These are phyloP conservation scores for Cladosporium sp. DNA, from an alignment of 2,329 filamentous ascomycete species.

Conservation along the genomic window DNA sequence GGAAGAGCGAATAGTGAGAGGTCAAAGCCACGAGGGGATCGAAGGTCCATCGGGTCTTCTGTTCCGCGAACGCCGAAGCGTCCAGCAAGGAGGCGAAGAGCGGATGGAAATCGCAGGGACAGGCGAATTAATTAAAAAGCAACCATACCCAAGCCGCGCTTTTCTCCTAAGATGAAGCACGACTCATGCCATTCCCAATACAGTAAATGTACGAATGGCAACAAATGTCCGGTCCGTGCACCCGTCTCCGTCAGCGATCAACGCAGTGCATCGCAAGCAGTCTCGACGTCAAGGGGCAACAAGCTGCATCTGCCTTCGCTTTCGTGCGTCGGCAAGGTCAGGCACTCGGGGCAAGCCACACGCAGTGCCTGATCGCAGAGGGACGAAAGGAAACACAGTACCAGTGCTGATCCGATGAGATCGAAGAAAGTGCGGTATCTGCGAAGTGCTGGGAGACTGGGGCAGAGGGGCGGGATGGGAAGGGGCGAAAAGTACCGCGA, in stretches of 20 bases:
- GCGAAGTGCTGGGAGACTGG: slow-evolving; percentile 34
- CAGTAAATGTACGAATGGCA: slow-evolving; percentile 21
- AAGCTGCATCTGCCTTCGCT: slow-evolving; percentile 40
- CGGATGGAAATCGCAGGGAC: slow-evolving; percentile 11
- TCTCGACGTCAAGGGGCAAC: slow-evolving; percentile 9
- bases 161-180: slow-evolving; percentile 30
- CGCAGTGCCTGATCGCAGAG: slow-evolving; percentile 23
- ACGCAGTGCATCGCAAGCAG: slow-evolving; percentile 26
- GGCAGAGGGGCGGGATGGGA: slow-evolving; percentile 42
- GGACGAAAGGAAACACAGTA: slow-evolving; percentile 16
- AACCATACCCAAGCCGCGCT: slow-evolving; percentile 31
- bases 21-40: slow-evolving; percentile 22
- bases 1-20: slow-evolving; percentile 4
- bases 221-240: slow-evolving; percentile 33
- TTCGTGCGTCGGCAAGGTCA: slow-evolving; percentile 30
- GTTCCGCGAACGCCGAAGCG: slow-evolving; percentile 11
- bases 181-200: slow-evolving; percentile 28
- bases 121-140: slow-evolving; percentile 22
- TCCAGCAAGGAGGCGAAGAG: slow-evolving; percentile 13
- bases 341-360: slow-evolving; percentile 28
- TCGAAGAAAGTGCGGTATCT: slow-evolving; percentile 31
- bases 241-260: slow-evolving; percentile 12
- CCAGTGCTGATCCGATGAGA: slow-evolving; percentile 35
- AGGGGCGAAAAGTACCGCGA: slow-evolving; percentile 31
- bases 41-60: slow-evolving; percentile 15